Conservation (phyloP, 768 basidiomycete species). For the Macrolepiota albuminosa region DNA sequence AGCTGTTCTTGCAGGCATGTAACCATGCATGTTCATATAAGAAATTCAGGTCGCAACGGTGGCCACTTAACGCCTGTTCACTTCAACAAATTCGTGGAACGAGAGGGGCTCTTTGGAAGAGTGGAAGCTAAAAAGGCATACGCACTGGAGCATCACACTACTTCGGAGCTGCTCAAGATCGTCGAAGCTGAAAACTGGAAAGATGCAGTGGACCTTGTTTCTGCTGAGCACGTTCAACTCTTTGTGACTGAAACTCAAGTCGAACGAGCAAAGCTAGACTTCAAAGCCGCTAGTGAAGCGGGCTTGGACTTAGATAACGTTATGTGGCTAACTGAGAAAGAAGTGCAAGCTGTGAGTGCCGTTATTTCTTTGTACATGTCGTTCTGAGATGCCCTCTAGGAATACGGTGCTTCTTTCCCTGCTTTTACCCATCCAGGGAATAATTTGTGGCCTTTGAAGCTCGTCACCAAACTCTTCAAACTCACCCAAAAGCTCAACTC, state of each 20-base stretch:
- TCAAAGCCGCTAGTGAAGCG: conserved; percentile 45
- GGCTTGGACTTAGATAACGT: conserved; percentile 43
- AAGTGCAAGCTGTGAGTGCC: conserved; percentile 42
- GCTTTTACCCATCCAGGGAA: conserved; percentile 47
- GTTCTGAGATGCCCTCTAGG: conserved; percentile 17
- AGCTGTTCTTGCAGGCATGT: neutral
- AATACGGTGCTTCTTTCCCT: conserved; percentile 45
- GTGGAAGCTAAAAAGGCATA: conserved; percentile 52
- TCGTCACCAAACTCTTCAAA: conserved; percentile 63
- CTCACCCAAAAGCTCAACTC: conserved; percentile 27
- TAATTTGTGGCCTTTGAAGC: conserved; percentile 79
- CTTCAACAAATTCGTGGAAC: conserved; percentile 41
- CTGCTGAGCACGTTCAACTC: conserved; percentile 48
- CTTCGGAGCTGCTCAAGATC: conserved; percentile 42
- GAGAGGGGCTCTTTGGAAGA: conserved; percentile 35
- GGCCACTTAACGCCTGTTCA: conserved; percentile 60
- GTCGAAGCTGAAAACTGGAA: conserved; percentile 39
- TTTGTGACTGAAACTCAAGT: conserved; percentile 45
- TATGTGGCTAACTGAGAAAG: conserved; percentile 40
- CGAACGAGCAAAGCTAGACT: conserved; percentile 35
- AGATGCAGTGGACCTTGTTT: conserved; percentile 56
- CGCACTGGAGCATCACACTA: conserved; percentile 54
- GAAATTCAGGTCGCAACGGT: conserved; percentile 66
- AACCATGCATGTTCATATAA: neutral
- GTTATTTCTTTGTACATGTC: neutral